Evolutionary conservation across 1,284 basidiomycete species (phyloP).

Genomic region (Sparassis latifolia): DNA sequence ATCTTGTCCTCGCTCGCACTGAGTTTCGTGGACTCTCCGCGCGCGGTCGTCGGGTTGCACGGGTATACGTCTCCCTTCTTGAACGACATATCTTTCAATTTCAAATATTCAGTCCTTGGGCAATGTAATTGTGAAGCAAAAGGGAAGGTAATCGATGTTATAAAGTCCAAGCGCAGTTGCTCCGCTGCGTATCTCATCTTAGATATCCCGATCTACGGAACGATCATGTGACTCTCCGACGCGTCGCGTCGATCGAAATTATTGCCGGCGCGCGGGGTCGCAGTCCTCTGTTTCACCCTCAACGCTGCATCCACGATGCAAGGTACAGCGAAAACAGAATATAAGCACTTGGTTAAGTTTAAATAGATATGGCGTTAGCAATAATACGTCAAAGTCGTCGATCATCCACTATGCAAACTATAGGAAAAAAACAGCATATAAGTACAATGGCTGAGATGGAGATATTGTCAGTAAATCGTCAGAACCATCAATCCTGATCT

Average conservation of each 20-base stretch:
- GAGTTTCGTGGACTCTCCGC: slow-evolving; percentile 79
- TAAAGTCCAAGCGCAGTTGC: slow-evolving; percentile 1
- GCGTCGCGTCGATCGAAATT: slow-evolving; percentile 6
- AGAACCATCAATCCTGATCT: background rate
- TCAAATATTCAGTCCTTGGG: too few species aligned
- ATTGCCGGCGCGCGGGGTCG: background rate
- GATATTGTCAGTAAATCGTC: too few species aligned
- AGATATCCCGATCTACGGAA: slow-evolving; percentile 18
- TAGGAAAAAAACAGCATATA: too few species aligned
- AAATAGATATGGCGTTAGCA: too few species aligned
- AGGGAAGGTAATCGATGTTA: background rate
- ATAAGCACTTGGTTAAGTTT: too few species aligned
- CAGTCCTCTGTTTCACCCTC: background rate
- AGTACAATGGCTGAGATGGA: too few species aligned
- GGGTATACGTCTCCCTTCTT: slow-evolving; percentile 56
- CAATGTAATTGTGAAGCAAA: background rate
- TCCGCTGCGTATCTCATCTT: background rate
- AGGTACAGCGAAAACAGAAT: too few species aligned
- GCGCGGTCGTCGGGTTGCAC: slow-evolving; percentile 68
- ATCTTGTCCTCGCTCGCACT: slow-evolving; percentile 80
- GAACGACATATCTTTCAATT: slow-evolving; percentile 43
- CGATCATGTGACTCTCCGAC: slow-evolving; percentile 17
- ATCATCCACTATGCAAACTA: too few species aligned
- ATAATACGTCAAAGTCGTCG: too few species aligned
- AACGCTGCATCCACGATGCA: background rate